Percentiles rank a stretch among this genome's conserved stretches.
Conservation (phyloP, 176 grass and related monocot species). For the Avena eriantha region DNA sequence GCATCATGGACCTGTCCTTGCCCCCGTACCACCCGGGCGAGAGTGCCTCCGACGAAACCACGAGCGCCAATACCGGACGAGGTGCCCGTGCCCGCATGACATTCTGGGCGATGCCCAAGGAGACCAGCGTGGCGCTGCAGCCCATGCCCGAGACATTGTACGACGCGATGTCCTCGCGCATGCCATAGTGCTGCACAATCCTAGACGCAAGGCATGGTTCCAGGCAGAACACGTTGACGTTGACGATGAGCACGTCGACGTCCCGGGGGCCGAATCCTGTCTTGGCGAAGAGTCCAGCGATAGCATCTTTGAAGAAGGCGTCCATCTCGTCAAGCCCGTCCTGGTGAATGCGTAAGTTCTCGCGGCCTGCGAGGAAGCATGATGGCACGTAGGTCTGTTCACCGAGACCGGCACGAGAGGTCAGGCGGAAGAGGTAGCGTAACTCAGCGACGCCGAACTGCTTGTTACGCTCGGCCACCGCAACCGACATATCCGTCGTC, state of each 20-base stretch:
- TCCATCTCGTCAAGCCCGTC: not conserved
- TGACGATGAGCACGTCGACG: not conserved
- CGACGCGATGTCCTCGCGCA: not conserved
- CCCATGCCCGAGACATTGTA: not conserved
- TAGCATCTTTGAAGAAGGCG: not conserved
- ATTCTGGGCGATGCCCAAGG: not conserved
- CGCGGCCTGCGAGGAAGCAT: not conserved
- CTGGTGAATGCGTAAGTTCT: not conserved
- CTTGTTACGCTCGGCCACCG: not conserved
- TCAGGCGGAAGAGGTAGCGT: not conserved
- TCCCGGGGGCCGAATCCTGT: not conserved
- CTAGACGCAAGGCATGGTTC: not conserved
- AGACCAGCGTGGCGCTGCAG: not conserved
- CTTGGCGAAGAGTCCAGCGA: not conserved
- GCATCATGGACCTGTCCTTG: slow-evolving; percentile 64
- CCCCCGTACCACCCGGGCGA: slow-evolving; percentile 55
- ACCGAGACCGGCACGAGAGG: not conserved
- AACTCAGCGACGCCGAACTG: not conserved
- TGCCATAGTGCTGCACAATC: not conserved
- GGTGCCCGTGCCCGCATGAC: not conserved
- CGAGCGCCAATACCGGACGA: slow-evolving; percentile 34
- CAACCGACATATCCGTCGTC: not conserved
- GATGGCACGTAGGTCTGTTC: not conserved
- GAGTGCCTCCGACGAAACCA: slow-evolving; percentile 53
- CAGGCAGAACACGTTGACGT: not conserved